A percentile compares a stretch with the other conserved stretches of the same genome.
phyloP scores from a whole-genome alignment of 116 monocot genomes.

The Zostera marina region DNA sequence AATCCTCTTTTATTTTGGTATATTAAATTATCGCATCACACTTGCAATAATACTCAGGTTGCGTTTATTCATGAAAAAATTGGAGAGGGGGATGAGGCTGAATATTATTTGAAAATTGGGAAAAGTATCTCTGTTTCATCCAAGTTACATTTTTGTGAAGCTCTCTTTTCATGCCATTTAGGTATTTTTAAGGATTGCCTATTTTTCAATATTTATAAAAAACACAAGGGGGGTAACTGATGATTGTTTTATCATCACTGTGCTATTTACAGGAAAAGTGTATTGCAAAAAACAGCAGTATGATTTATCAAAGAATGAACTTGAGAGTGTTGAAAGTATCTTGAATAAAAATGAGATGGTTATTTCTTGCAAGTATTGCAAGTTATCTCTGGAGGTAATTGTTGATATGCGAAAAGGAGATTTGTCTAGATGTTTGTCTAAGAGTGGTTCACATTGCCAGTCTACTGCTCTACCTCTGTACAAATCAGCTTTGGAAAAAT shows the following conservation, averaged over 20 bases:
- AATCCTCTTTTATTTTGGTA: slow-evolving; percentile 6
- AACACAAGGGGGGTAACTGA: not conserved
- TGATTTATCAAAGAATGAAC: slow-evolving; percentile 51
- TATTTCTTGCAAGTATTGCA: slow-evolving; percentile 62
- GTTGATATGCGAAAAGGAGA: slow-evolving; percentile 61
- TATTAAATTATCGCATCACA: not conserved
- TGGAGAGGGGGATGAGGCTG: slow-evolving; percentile 65
- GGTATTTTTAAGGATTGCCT: slow-evolving; percentile 21
- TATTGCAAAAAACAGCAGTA: slow-evolving; percentile 52
- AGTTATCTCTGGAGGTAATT: slow-evolving; percentile 25
- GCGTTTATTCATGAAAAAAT: slow-evolving; percentile 52
- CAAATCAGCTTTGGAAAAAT: slow-evolving; percentile 32
- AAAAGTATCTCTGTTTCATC: slow-evolving; percentile 42
- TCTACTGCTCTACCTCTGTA: slow-evolving; percentile 33
- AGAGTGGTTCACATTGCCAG: slow-evolving; percentile 10
- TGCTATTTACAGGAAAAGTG: slow-evolving; percentile 39
- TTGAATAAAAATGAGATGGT: slow-evolving; percentile 19
- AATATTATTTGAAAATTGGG: slow-evolving; percentile 52
- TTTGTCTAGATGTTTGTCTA: slow-evolving; percentile 24
- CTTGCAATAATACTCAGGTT: slow-evolving; percentile 26
- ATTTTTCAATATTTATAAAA: not conserved
- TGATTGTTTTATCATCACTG: not conserved
- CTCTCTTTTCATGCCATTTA: slow-evolving; percentile 42
- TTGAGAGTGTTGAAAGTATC: slow-evolving; percentile 31
- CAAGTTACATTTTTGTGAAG: slow-evolving; percentile 30